Evolutionary conservation across 768 basidiomycete species (phyloP).

Genomic region (Crassisporium funariophilum): DNA sequence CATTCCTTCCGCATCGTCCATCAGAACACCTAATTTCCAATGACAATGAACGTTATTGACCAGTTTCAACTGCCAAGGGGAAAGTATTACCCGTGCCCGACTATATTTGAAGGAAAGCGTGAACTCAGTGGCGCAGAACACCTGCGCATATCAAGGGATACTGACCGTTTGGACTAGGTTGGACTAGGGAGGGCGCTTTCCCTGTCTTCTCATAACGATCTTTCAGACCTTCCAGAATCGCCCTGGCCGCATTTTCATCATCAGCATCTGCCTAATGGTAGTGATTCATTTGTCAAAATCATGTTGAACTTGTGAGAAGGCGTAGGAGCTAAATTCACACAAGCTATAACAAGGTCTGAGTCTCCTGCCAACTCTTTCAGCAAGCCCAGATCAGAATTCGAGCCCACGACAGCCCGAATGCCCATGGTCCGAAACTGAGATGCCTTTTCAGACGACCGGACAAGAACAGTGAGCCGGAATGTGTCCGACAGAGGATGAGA

Average conservation of each 20-base stretch:
- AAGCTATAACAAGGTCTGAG: conserved; percentile 48
- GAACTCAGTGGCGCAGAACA: neutral
- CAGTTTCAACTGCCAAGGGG: too few species aligned
- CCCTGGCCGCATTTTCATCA: conserved; percentile 37
- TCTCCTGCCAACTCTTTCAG: conserved; percentile 41
- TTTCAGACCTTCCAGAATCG: conserved; percentile 41
- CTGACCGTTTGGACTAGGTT: conserved; percentile 44
- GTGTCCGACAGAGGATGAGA: conserved; percentile 41
- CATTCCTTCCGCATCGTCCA: conserved; percentile 46
- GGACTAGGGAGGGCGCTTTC: conserved; percentile 37
- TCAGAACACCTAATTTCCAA: conserved; percentile 35
- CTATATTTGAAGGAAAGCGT: conserved; percentile 13
- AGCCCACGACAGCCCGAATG: conserved; percentile 42
- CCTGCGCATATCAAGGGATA: conserved; percentile 6
- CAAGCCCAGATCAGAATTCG: conserved; percentile 38
- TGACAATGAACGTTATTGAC: neutral
- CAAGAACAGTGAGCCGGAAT: conserved; percentile 47
- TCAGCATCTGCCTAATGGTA: conserved; percentile 39
- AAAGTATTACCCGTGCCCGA: conserved; percentile 39
- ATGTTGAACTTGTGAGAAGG: neutral
- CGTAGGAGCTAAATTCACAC: conserved; percentile 26
- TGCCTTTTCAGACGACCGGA: conserved; percentile 44
- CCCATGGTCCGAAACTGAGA: conserved; percentile 34
- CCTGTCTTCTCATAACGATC: conserved; percentile 35
- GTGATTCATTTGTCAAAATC: conserved; percentile 1